Conservation (phyloP, 2,329 filamentous ascomycete species). For the Rhynchosporium agropyri region DNA sequence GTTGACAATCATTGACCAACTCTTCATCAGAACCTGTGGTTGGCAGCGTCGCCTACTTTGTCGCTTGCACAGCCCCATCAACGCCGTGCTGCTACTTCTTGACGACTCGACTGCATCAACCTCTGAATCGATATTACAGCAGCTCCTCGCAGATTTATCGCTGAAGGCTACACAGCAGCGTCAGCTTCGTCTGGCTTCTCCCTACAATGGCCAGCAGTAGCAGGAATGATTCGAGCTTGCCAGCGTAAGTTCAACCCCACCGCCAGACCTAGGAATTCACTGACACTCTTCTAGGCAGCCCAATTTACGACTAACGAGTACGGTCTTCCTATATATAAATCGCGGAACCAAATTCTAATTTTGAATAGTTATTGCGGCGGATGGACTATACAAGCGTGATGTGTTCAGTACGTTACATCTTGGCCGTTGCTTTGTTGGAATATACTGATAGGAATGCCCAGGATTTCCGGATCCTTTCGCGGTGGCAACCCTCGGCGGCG, state of each 20-base stretch:
- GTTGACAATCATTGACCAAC: constrained; percentile 22
- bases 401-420: constrained; percentile 79
- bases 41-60: constrained; percentile 26
- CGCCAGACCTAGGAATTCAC: constrained; percentile 27
- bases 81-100: constrained; percentile 21
- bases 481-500: constrained; percentile 93
- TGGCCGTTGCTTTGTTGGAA: not conserved
- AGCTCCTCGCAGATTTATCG: constrained; percentile 32
- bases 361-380: constrained; percentile 87
- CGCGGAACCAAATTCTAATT: constrained; percentile 44
- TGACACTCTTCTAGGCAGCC: constrained; percentile 60
- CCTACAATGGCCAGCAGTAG: constrained; percentile 49
- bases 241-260: constrained; percentile 55
- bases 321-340: constrained; percentile 38
- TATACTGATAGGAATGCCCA: constrained; percentile 46
- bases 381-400: constrained; percentile 98
- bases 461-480: constrained; percentile 98
- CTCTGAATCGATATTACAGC: constrained; percentile 23
- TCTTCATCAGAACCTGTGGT: constrained; percentile 31
- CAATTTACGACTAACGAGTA: constrained; percentile 94
- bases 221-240: constrained; percentile 62
- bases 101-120: constrained; percentile 30
- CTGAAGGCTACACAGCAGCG: constrained; percentile 41
- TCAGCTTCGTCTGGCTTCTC: constrained; percentile 39
- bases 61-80: constrained; percentile 35